Base-by-base conservation (phyloP, 108 stramenopile genomes). In the Pseudonitzschia delicatissima region DNA sequence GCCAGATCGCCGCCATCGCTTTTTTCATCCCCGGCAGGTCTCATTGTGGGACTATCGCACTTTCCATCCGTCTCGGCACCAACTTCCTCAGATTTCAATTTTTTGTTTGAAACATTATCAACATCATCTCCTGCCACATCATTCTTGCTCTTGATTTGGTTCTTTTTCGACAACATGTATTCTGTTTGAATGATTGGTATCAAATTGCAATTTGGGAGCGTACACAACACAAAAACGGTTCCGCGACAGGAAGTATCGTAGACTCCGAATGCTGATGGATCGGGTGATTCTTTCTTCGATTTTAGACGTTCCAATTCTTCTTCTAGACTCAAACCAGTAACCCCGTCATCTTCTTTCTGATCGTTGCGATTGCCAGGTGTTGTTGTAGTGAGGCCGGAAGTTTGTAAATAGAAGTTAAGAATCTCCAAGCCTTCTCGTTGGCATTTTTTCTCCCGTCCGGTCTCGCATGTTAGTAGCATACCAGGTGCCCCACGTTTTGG, bases 361-460 rank as follows among this genome's bases (percentile, higher is more conserved):
- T 62, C 15, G 18, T 47, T 34, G 39, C 15, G 35, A 3, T 40
- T 63, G 62, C 60, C 33, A 28, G 59, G 3, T 58, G 71, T 27
- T 60, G 13, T 33, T 31, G 40, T 8, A 8, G 37, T 51, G 21
- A n/a, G n/a, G 11, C 20, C 50, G 3, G 42, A 15, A 21, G 64
- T 11, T 0, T 45, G 27, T 35, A 76, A 72, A 63, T 92, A 92
- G 61, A 87, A 74, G 59, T 82, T 67, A 21, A 92, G 62, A 53
- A 92, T 81, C 27, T 89, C 88, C 36, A 89, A 51, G 27, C 84
- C 91, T 83, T 92, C 91, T 28, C 85, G 62, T 67, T 79, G 58
- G 61, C 88, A 89, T 71, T 83, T 87, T 28, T 52, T 42, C 63
- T 92, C 91, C 39, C 86, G 45, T 8, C 86, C 81, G 8, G 80